Evolutionary conservation across 306 rosid genomes (phyloP), one percentile per base, ranked within the genome.

Genomic region (Cyclanthera cordifolia): DNA sequence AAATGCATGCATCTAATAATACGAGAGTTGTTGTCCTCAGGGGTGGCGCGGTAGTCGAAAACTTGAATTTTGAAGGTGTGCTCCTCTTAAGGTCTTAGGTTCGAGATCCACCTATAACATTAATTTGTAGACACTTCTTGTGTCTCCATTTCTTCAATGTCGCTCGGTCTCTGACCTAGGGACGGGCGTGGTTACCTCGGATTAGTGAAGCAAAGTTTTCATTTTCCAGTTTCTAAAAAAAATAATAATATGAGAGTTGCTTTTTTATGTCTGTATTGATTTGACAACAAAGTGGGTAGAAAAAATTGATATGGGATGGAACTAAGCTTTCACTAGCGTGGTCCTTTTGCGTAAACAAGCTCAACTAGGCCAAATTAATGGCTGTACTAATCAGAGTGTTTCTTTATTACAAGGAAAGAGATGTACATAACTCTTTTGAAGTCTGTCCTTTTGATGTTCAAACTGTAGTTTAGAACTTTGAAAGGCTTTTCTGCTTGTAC

Each of bases 261-360:
- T 16, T 23, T 66, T 46, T n/a, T 47, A 46, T 46, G 41, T 34
- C 7, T 34, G 20, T 43, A 20, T 46, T 25, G 55, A 66, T 66
- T 66, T 15, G 21, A n/a, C 46, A 66, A 66, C 12, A 43, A 66
- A 46, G n/a, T 43, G 70, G 70, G 71, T 25, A 3, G 71, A 9
- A 30, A 12, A 46, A 23, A 21, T 65, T 16, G 15, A 41, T 14
- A 3, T 17, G 70, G 53, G 53, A 45, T 45, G 52, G 37, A 45
- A 41, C 70, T 45, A 13, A 65, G 37, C 70, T 65, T 65, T 65
- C 70, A 65, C 53, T 1, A 45, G 32, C 21, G 70, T 64, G 53
- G 70, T 64, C 53, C 70, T 64, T 64, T 64, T 64, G 34, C 34
- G 34, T 64, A 64, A 64, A 64, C 70, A 64, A 13, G 21, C 70